These are phyloP conservation scores for Pleurotus tuoliensis DNA, from an alignment of 768 basidiomycete genomes.

Conservation along the genomic window DNA sequence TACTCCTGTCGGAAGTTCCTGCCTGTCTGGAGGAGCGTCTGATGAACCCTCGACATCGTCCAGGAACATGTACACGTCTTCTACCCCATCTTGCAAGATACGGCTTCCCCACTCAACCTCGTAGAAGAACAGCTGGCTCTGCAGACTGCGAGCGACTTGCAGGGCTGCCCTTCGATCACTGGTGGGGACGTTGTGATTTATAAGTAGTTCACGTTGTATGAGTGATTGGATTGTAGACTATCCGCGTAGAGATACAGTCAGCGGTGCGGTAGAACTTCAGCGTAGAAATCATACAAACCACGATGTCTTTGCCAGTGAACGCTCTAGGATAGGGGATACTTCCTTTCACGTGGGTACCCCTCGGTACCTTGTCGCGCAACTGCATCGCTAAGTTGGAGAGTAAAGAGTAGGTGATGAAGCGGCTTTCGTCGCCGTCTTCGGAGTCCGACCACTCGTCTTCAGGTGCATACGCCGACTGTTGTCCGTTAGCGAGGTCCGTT, in stretches of 20 bases:
- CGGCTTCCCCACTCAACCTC: constrained; percentile 94
- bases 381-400: constrained; percentile 88
- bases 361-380: constrained; percentile 84
- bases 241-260: not conserved
- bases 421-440: constrained; percentile 63
- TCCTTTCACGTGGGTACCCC: constrained; percentile 86
- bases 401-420: constrained; percentile 86
- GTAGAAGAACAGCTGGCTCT: constrained; percentile 92
- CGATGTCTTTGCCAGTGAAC: constrained; percentile 93
- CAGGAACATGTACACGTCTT: constrained; percentile 91
- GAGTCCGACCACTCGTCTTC: constrained; percentile 56
- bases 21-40: constrained; percentile 56
- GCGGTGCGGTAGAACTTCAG: not conserved
- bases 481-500: constrained; percentile 25
- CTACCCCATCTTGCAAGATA: constrained; percentile 79
- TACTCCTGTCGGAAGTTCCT: constrained; percentile 82
- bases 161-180: constrained; percentile 81
- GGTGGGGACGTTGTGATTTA: constrained; percentile 68
- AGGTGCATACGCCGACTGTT: constrained; percentile 35
- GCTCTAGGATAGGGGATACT: constrained; percentile 87
- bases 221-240: constrained; percentile 87
- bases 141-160: constrained; percentile 85
- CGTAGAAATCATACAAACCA: constrained; percentile 49
- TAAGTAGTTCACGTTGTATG: constrained; percentile 79
- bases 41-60: constrained; percentile 72